A percentile compares a stretch with the other conserved stretches of the same genome.
These are phyloP conservation scores for Suillus hirtellus DNA, from an alignment of 768 basidiomycete genomes.

Conservation along the genomic window DNA sequence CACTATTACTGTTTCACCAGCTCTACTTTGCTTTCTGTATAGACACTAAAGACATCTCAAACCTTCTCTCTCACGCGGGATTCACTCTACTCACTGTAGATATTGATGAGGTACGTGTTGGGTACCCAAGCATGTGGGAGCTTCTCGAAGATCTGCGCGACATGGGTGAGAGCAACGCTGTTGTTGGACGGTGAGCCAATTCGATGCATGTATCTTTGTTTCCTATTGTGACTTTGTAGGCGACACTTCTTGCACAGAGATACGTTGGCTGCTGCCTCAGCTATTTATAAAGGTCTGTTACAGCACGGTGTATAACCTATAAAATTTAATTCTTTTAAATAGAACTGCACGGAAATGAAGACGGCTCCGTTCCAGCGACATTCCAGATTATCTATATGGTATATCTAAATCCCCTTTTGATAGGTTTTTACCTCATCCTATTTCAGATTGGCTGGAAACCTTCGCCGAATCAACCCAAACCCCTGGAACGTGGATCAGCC, in stretches of 20 bases:
- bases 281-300: constrained; percentile 83
- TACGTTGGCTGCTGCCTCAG: constrained; percentile 86
- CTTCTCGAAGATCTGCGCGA: constrained; percentile 89
- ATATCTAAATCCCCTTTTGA: constrained; percentile 18
- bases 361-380: constrained; percentile 88
- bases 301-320: background rate
- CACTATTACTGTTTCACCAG: constrained; percentile 7
- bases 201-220: background rate
- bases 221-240: constrained; percentile 36
- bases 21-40: constrained; percentile 4
- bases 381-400: constrained; percentile 97
- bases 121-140: constrained; percentile 96
- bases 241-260: constrained; percentile 75
- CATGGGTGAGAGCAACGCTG: constrained; percentile 96
- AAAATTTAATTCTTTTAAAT: constrained; percentile 6
- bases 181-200: constrained; percentile 69
- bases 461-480: constrained; percentile 61
- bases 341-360: constrained; percentile 85
- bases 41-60: constrained; percentile 94
- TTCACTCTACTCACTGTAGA: constrained; percentile 95
- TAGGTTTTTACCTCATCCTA: constrained; percentile 1
- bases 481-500: constrained; percentile 63
- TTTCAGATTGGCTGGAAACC: constrained; percentile 85
- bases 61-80: constrained; percentile 88
- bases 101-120: constrained; percentile 87